Conservation (phyloP, 2,329 filamentous ascomycete species). For the Neodidymelliopsis sp. region DNA sequence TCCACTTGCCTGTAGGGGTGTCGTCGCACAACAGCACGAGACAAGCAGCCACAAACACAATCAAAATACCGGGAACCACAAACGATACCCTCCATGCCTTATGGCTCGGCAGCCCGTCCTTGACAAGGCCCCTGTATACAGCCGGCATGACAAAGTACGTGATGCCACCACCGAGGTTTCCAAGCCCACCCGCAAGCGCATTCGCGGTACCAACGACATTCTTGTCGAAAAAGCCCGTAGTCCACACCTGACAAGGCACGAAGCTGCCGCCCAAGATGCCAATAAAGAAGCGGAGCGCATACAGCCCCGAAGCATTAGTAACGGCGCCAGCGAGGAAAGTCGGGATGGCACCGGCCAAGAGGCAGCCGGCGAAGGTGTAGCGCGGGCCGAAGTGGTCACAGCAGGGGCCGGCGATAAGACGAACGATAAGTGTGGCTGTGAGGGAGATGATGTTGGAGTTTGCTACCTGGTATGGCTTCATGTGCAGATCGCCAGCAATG, state of each 20-base stretch:
- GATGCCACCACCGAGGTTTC: constrained; percentile 39
- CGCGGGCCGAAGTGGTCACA: constrained; percentile 85
- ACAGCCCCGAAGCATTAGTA: constrained; percentile 69
- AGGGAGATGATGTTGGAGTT: constrained; percentile 91
- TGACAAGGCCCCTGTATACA: constrained; percentile 74
- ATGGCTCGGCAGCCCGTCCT: constrained; percentile 65
- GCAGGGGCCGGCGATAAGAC: constrained; percentile 76
- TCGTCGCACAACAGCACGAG: constrained; percentile 79
- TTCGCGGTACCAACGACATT: constrained; percentile 93
- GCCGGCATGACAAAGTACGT: constrained; percentile 82
- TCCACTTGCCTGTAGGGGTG: constrained; percentile 82
- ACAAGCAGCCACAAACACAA: constrained; percentile 67
- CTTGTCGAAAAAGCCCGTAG: constrained; percentile 90
- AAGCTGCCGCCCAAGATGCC: constrained; percentile 79
- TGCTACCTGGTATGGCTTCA: constrained; percentile 73
- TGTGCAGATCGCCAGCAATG: constrained; percentile 76
- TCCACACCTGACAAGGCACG: constrained; percentile 89
- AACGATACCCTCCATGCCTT: constrained; percentile 84
- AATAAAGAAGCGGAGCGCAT: constrained; percentile 77
- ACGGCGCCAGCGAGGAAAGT: constrained; percentile 82
- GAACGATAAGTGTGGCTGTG: constrained; percentile 57
- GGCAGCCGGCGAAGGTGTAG: constrained; percentile 75
- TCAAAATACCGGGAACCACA: constrained; percentile 79
- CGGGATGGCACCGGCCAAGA: constrained; percentile 80
- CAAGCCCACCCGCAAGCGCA: constrained; percentile 71